Base-by-base conservation (phyloP, 2,329 filamentous ascomycete genomes). In the Fusarium nodosum region DNA sequence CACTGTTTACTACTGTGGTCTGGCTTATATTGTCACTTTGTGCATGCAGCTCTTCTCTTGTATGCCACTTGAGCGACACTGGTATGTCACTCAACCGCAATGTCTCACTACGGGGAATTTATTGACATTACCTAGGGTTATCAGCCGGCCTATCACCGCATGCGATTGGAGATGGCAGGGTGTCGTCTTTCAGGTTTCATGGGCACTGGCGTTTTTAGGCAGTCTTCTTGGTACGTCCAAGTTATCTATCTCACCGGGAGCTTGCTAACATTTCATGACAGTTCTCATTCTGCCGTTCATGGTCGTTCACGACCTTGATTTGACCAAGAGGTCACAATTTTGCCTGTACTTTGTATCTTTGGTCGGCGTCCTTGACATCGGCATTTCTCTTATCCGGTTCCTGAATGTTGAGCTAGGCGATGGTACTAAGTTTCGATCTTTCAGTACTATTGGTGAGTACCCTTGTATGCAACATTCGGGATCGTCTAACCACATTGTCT, bases 21-120 rank as follows among this genome's bases (percentile, higher is more conserved):
- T 68, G 20, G 48, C 67, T 8, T 69, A 70, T 33, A 15, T 24
- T 3, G 41, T 24, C 11, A 69, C 66, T 0, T 4, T 69, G 18
- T 51, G 45, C 7, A 31, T 69, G 57, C 66, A 69, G 11, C 54
- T 69, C 10, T 62, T 69, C 26, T 68, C 67, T 24, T 69, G 67
- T 26, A 52, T 68, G 63, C 67, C 67, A 2, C 44, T 70, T 8
- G 66, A 70, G 13, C 51, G 53, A 15, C 53, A 69, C 15, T 69
- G 66, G 66, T 69, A 63, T 39, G 59, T 55, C 15, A 30, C 3
- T 10, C 15, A 1, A 16, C 15, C 7, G n/a, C 4, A 13, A 50
- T 50, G 34, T 66, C 51, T 36, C 18, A 24, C 10, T 4, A 9
- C 3, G 7, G 9, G 1, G 1, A 18, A 4, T n/a, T 30, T 20